Evolutionary conservation across 2,329 filamentous ascomycete genomes (phyloP), one percentile per base, ranked within the genome.

Genomic region (Fusarium pilosicola): DNA sequence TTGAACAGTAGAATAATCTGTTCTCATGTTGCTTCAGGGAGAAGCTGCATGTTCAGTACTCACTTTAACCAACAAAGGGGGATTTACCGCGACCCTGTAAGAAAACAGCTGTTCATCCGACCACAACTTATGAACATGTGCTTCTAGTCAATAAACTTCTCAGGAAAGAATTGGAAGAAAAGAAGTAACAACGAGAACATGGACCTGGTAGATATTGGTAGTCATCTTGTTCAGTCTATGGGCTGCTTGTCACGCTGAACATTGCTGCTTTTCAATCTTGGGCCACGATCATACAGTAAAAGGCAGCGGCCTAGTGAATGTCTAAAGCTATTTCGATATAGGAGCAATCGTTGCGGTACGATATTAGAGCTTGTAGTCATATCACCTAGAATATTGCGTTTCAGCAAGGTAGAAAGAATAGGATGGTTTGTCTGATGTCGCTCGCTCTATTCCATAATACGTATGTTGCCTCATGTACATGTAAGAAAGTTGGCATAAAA

Each of bases 151-250:
- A 17, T 41, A 28, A 28, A 41, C 11, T 18, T 17, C 24, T 5
- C 1, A 3, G 11, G 14, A 0, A 28, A 7, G 0, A 7, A 18
- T n/a, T 18, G 6, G 34, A 55, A n/a, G 18, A n/a, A 14, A 14
- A 10, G 14, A 54, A 22, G 1, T 22, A 0, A n/a, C 2, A 28
- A 18, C 18, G 7, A 4, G 5, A 2, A 2, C 3, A 15, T 17
- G 12, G 5, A 4, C 20, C 20, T 7, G 24, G 6, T n/a, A n/a
- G 36, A 55, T 5, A 30, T 14, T 41, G 2, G 24, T 6, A 28
- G n/a, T 9, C 34, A 5, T 52, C 6, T 17, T 55, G 34, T 42
- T 55, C 34, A 28, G 34, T 7, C 36, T 28, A 10, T 18, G 26
- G 36, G 11, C 11, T 30, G 20, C 8, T n/a, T 41, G 15, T 11